These are phyloP conservation scores for Athelia sp. DNA, from an alignment of 1,284 basidiomycete species.

Conservation along the genomic window DNA sequence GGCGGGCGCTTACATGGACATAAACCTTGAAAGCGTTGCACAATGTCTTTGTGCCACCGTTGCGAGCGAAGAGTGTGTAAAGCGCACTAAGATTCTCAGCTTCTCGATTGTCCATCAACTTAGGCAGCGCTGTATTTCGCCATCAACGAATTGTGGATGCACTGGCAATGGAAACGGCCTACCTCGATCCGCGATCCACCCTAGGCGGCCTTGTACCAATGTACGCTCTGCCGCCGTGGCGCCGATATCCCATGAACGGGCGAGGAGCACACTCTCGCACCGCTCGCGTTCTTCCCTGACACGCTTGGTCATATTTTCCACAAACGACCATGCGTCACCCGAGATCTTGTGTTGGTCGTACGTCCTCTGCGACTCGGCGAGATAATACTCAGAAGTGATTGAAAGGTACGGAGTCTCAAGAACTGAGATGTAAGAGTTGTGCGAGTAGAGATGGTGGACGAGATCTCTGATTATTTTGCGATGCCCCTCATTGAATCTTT, in stretches of 20 bases:
- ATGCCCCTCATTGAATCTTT: too few species aligned
- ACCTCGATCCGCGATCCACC: constrained; percentile 59
- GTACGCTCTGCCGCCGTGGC: constrained; percentile 34
- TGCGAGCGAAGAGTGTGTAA: constrained; percentile 62
- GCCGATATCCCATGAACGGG: constrained; percentile 26
- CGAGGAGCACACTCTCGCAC: constrained; percentile 43
- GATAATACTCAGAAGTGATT: constrained; percentile 47
- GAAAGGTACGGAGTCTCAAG: constrained; percentile 54
- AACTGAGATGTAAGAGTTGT: constrained; percentile 45
- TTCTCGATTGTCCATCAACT: constrained; percentile 46
- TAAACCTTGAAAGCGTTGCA: constrained; percentile 60
- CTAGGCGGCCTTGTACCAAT: constrained; percentile 38
- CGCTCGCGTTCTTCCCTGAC: constrained; percentile 55
- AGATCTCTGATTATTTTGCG: constrained; percentile 35
- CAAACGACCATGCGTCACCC: constrained; percentile 47
- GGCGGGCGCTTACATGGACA: constrained; percentile 37
- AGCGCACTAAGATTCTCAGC: constrained; percentile 47
- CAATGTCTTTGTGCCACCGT: constrained; percentile 51
- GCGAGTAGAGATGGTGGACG: constrained; percentile 47
- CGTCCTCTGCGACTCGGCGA: constrained; percentile 39
- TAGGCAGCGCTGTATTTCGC: not conserved
- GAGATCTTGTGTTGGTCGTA: constrained; percentile 27
- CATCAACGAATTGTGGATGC: not conserved
- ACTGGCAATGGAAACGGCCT: constrained; percentile 13
- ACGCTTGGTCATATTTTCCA: constrained; percentile 41